phyloP scores from a whole-genome alignment of 2,329 filamentous ascomycete species.

The Pseudonectria buxi region DNA sequence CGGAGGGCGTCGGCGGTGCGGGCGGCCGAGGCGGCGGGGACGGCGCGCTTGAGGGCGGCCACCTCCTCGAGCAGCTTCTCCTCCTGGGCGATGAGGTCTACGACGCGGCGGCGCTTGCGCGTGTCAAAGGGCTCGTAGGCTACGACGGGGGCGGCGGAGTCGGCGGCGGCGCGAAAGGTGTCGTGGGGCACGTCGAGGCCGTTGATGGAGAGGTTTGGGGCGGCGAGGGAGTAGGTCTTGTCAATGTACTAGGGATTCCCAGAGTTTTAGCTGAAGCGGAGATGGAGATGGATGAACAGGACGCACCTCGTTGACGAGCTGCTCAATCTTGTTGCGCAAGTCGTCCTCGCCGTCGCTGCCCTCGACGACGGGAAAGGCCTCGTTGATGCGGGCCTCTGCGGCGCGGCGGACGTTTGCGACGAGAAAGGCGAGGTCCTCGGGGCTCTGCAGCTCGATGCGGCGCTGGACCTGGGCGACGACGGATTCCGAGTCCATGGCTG shows the following conservation, averaged over 20 bases:
- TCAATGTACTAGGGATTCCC: constrained; percentile 61
- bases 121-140: constrained; percentile 55
- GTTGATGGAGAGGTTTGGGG: constrained; percentile 57
- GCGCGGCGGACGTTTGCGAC: constrained; percentile 62
- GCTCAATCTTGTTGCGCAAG: constrained; percentile 51
- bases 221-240: constrained; percentile 51
- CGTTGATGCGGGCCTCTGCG: constrained; percentile 59
- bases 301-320: constrained; percentile 51
- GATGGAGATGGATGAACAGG: neutral
- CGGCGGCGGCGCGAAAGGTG: constrained; percentile 28
- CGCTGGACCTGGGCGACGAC: constrained; percentile 46
- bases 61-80: constrained; percentile 59
- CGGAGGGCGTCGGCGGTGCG: constrained; percentile 35
- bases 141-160: constrained; percentile 15
- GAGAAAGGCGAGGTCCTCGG: constrained; percentile 65
- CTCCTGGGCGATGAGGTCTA: constrained; percentile 54
- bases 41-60: constrained; percentile 49
- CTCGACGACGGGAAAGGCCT: constrained; percentile 60
- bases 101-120: constrained; percentile 51
- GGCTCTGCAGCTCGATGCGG: constrained; percentile 73
- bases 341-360: constrained; percentile 43
- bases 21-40: constrained; percentile 40
- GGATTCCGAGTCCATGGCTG: constrained; percentile 29
- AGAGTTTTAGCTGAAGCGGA: neutral
- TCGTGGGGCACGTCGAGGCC: constrained; percentile 44